Evolutionary conservation across 257 asterid genomes (phyloP).

Genomic region (Gynochthodes officinalis): DNA sequence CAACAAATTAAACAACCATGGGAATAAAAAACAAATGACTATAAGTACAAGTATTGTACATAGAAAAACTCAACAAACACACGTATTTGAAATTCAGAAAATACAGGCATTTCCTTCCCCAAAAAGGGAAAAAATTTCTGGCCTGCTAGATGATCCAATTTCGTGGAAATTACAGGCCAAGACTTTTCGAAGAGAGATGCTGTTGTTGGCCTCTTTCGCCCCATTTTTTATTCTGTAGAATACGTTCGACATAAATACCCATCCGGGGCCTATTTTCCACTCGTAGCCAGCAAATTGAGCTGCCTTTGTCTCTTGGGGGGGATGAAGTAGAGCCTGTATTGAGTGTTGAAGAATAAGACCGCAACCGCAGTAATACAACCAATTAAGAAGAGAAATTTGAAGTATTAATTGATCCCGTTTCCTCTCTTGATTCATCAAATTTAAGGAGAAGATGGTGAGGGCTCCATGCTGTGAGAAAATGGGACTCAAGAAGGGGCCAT

Average conservation of each 20-base stretch:
- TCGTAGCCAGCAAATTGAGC: constrained; percentile 18
- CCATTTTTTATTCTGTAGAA: neutral
- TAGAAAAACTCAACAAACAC: neutral
- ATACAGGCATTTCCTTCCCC: neutral
- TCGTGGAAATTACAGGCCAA: constrained; percentile 35
- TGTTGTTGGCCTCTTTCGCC: constrained; percentile 15
- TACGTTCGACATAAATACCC: constrained; percentile 45
- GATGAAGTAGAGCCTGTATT: too few species aligned
- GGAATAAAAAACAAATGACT: too few species aligned
- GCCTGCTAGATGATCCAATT: constrained; percentile 31
- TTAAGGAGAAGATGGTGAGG: constrained; percentile 54
- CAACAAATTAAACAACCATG: too few species aligned
- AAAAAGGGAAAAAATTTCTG: neutral
- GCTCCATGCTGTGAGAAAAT: constrained; percentile 84
- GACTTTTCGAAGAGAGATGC: constrained; percentile 32
- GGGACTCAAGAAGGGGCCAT: constrained; percentile 87
- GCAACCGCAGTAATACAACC: neutral
- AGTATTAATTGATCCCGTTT: neutral
- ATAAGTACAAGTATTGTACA: too few species aligned
- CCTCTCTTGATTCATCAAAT: neutral
- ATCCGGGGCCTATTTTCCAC: constrained; percentile 21
- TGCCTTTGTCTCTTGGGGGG: neutral
- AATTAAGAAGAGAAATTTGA: neutral
- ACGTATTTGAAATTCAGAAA: neutral
- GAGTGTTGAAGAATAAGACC: neutral